Evolutionary conservation across 179 eudicot species (phyloP), one percentile per base, ranked within the genome.

Genomic region (Silene vulgaris): DNA sequence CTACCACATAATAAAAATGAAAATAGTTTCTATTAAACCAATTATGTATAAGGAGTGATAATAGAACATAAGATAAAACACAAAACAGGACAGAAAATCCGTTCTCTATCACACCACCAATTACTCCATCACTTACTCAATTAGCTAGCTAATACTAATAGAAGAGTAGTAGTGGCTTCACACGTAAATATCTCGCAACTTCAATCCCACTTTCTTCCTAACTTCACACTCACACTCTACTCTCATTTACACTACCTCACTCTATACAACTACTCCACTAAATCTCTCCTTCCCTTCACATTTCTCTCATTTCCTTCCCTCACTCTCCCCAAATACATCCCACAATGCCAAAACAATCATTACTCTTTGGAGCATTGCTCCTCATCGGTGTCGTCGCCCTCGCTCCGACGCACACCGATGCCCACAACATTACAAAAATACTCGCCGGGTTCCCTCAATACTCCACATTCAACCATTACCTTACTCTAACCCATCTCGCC

Each of bases 381-480:
- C 48, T 75, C 59, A 64, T 62, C 62, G 48, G 52, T 62, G 1
- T 26, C 32, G 59, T 84, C 73, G 2, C 48, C 26, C 3, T 65
- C 32, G 3, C 74, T 62, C 32, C 80, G n/a, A 45, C 83, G 71
- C 17, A 74, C 74, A 76, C 78, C 28, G 1, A 4, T 4, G 84
- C 77, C 45, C 91, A 88, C 82, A 88, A 88, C 80, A 86, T 86
- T 60, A 88, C 91, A 72, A 68, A 6, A 69, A 88, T 88, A 30
- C 86, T 88, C 11, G 84, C 81, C 28, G 26, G 77, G 13, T 79
- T 77, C 77, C 89, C 91, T 0, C 77, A 78, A 14, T 74, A 81
- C 74, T 86, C 93, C 52, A 83, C 87, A 78, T 89, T 89, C 85
- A 89, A 87, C 86, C 88, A 86, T 79, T 89, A 89, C 88, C 88